Evolutionary conservation across 2,329 filamentous ascomycete species (phyloP), one percentile per base, ranked within the genome.

Genomic region (Aspergillus sp.): DNA sequence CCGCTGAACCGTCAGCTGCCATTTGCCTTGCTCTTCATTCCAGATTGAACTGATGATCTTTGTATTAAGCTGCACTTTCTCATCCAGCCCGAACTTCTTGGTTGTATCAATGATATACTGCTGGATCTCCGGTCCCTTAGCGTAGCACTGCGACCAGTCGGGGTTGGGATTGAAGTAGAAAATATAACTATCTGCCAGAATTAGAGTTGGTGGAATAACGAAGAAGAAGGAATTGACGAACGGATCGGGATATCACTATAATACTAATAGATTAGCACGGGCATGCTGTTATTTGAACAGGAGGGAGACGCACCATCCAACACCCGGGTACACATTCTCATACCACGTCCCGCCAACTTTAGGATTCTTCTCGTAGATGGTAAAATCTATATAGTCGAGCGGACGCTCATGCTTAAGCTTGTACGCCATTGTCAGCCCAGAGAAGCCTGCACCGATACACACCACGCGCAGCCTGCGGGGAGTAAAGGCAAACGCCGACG

Each of bases 111-210:
- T 66, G 66, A 78, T 74, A 58, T 80, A 80, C 21, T 74, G 68
- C n/a, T 70, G 69, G 27, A 80, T 79, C 60, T 79, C 77, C n/a
- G 63, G 61, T 1, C 73, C 73, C 6, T 65, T 67, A 2, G 74
- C 75, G 51, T 77, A 80, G 45, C 75, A 75, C 11, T 73, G 69
- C 0, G 71, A 73, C 77, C 77, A 80, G 37, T 74, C 67, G 0
- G 76, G 75, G 21, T 79, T 79, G n/a, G 44, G 52, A 21, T 39
- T 48, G 52, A 46, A 55, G 37, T 52, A 52, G 39, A 52, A 52
- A 39, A 31, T 21, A n/a, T 52, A 52, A 25, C 49, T 52, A n/a
- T 52, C 49, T 52, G 27, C 8, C 4, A 3, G 0, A 31, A 31
- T 31, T 31, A 31, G 27, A 11, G 8, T 31, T 11, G 9, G 6